Base-by-base conservation (phyloP, 495 filamentous ascomycete species). In the Neurospora sublineolata region DNA sequence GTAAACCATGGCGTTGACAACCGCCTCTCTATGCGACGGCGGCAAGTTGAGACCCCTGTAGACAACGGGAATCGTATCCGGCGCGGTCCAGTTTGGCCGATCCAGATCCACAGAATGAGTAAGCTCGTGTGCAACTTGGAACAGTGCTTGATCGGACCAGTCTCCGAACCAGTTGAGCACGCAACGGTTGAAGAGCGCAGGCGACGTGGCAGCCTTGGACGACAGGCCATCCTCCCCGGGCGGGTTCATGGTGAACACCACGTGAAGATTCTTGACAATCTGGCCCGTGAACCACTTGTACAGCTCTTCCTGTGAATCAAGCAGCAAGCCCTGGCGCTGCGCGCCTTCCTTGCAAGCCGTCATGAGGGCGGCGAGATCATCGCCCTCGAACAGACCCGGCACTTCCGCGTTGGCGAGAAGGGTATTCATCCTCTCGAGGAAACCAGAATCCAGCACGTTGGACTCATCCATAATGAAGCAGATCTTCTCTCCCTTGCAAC, bases 231-330 rank as follows among this genome's bases (percentile, higher is more conserved):
- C 96, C 79, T 97, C 92, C 4, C 52, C 52, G 5, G 95, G 95
- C n/a, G 95, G 95, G 80, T 99, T 99, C 95, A 99, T 99, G 3
- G 95, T 99, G 78, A 99, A 98, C 42, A 99, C 95, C 71, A 99
- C 96, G 78, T 99, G 95, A 46, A 99, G 82, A 77, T 99, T 99
- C 87, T 96, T 97, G 79, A 97, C 91, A 74, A 99, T 98, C 82
- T 99, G 95, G 72, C 96, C 92, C 0, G 96, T 99, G 83, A 99
- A 99, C 95, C 95, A 99, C 82, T 97, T 97, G 85, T 99, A 98
- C 2, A 98, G 85, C 82, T 99, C 95, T 83, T 99, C 95, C 77
- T 97, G 93, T 1, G 94, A 97, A 82, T 99, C 95, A 1, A 98
- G 87, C 60, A 98, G 87, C 52, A 97, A 83, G 14, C 95, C 95